Evolutionary conservation across 306 rosid genomes (phyloP), one percentile per base, ranked within the genome.

Genomic region (Dryas octopetala): DNA sequence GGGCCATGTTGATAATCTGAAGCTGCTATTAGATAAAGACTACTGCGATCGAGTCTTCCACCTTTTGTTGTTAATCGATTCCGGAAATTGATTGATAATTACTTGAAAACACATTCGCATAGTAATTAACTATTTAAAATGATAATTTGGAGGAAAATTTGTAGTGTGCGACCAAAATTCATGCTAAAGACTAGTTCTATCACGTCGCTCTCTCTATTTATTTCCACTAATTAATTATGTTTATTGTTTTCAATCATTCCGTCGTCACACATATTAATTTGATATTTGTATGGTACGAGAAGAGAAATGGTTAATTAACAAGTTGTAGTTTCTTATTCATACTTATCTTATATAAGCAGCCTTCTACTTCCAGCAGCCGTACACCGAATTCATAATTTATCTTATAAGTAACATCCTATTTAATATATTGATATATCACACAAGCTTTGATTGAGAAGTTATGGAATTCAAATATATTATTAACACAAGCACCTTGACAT

Each of bases 21-120:
- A 44, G 73, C 73, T 63, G 59, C 58, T 71, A 54, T 63, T 71
- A 5, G 50, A 63, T 55, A 63, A 47, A 51, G 50, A 44, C 51
- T 14, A 68, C 55, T 12, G 0, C 3, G 38, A 32, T 32, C 38
- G 3, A 32, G 38, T 55, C 2, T 4, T 9, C 3, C 9, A 26
- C 9, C 8, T 19, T 50, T 17, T 59, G 23, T 17, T 66, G 58
- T 68, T 5, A 28, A 43, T 61, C 13, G 14, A 41, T 23, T 23
- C 23, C 23, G 23, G 23, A 23, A 23, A 23, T 23, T 23, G 23
- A 23, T 23, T 23, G 23, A 23, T 23, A 23, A 23, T 23, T 11
- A 53, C 0, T 43, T 28, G 38, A 44, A 17, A 28, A 6, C 58
- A 19, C 52, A 55, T 67, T 10, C 23, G 23, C 23, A 23, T 23